A percentile compares a stretch with the other conserved stretches of the same genome.
phyloP scores from a whole-genome alignment of 2,329 filamentous ascomycete genomes.

The Pyrenochaeta sp. region DNA sequence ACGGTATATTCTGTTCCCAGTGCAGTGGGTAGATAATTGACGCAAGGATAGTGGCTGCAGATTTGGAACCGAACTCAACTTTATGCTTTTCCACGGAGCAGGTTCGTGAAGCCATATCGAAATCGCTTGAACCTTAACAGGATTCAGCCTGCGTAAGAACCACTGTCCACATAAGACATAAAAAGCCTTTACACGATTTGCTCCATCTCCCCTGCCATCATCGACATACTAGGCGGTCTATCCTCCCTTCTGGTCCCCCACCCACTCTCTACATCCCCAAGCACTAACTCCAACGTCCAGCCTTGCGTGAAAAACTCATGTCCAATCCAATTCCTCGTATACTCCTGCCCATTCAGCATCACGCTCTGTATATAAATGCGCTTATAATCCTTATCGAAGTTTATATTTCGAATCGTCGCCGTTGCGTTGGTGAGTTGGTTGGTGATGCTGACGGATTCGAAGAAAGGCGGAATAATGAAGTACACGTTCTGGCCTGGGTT shows the following conservation, averaged over 20 bases:
- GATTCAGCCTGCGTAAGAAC: too few species aligned
- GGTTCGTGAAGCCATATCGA: too few species aligned
- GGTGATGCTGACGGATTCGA: conserved; percentile 50
- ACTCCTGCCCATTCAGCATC: conserved; percentile 51
- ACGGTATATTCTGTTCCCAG: too few species aligned
- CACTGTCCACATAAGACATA: too few species aligned
- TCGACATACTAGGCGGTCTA: conserved; percentile 29
- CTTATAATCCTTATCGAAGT: conserved; percentile 52
- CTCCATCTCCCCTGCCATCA: background rate
- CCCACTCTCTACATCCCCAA: conserved; percentile 51
- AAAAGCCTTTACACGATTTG: too few species aligned
- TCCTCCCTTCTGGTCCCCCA: conserved; percentile 55
- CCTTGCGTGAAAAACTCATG: conserved; percentile 56
- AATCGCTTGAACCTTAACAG: too few species aligned
- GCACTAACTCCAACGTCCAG: conserved; percentile 51
- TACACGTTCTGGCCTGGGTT: conserved; percentile 59
- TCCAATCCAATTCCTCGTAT: conserved; percentile 55
- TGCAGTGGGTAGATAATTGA: too few species aligned
- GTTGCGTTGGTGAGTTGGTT: conserved; percentile 51
- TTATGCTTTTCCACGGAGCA: too few species aligned
- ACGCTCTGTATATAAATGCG: conserved; percentile 56
- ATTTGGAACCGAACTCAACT: too few species aligned
- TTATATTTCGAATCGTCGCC: conserved; percentile 50
- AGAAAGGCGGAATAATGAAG: conserved; percentile 57
- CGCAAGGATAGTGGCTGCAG: too few species aligned